phyloP scores from a whole-genome alignment of 179 eudicot species.

The Beta corolliflora region DNA sequence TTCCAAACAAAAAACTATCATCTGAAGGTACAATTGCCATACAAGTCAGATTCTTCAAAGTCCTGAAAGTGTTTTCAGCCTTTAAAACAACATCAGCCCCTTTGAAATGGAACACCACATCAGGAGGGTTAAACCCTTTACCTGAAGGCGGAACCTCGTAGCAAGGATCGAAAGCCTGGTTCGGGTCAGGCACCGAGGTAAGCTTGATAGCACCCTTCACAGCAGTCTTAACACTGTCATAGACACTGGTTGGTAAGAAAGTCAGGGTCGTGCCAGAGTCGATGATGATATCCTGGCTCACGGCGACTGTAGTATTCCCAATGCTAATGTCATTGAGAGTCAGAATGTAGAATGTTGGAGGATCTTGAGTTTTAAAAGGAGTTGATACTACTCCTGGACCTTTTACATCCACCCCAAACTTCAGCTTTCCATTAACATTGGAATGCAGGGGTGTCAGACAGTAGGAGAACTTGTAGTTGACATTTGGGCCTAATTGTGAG shows the following conservation, averaged over 20 bases:
- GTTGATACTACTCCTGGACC: constrained; percentile 47
- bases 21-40: constrained; percentile 42
- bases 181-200: constrained; percentile 25
- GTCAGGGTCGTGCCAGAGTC: constrained; percentile 69
- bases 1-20: constrained; percentile 41
- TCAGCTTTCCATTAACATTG: constrained; percentile 37
- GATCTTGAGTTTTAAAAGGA: constrained; percentile 28
- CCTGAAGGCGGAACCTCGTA: constrained; percentile 17
- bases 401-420: constrained; percentile 46
- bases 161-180: constrained; percentile 35
- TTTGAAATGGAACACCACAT: constrained; percentile 37
- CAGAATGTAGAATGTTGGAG: constrained; percentile 38
- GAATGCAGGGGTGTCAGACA: constrained; percentile 43
- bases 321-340: constrained; percentile 44
- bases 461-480: constrained; percentile 49
- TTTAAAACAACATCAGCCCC: constrained; percentile 50
- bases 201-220: constrained; percentile 25
- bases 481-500: constrained; percentile 37
- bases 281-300: constrained; percentile 28
- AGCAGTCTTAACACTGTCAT: constrained; percentile 26
- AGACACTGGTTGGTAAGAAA: constrained; percentile 31
- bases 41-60: constrained; percentile 30
- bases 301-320: constrained; percentile 12
- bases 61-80: constrained; percentile 30
- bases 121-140: constrained; percentile 27